Evolutionary conservation across 2,329 filamentous ascomycete genomes (phyloP), one percentile per base, ranked within the genome.

Genomic region (Beauveria scarabaeidicola): DNA sequence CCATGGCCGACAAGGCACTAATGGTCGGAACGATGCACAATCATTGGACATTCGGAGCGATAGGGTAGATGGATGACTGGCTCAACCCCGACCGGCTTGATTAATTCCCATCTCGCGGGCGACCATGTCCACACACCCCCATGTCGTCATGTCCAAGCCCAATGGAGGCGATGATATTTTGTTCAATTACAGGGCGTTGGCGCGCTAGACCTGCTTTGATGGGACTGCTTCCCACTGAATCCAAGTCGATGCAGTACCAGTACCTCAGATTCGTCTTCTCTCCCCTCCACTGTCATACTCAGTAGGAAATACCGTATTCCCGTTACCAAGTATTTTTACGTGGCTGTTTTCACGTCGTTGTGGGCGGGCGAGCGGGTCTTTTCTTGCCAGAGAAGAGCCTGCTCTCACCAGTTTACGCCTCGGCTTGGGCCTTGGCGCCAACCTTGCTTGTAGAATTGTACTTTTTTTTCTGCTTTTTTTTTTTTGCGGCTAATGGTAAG

Each of bases 171-270:
- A 47, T 21, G 19, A 46, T 25, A 15, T 43, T 36, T 36, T 40
- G 29, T 57, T 51, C 43, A 51, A 51, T 58, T 58, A 51, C 55
- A 58, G 55, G 46, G 25, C 46, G 36, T 58, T 58, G 46, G 36
- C 43, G 53, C 44, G 19, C 27, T 13, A 19, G 40, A 15, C 27
- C 10, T 25, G 23, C 23, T 23, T 41, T 25, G 36, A n/a, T 41
- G 21, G 21, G 10, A 15, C 32, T 36, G 32, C 13, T 36, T 36
- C 15, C 5, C 32, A 36, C 32, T 36, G 32, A 36, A 36, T 36
- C 11, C 5, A 13, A 15, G 11, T 13, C 32, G 11, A 6, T 36
- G 29, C 10, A 11, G 29, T 32, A 32, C 29, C 10, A 11, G 29
- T 32, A 32, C 29, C 29, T 32, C 10, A 10, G 4, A 32, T 32